These are phyloP conservation scores for Kazachstania psychrophila DNA, from an alignment of 805 yeast species.

Conservation along the genomic window DNA sequence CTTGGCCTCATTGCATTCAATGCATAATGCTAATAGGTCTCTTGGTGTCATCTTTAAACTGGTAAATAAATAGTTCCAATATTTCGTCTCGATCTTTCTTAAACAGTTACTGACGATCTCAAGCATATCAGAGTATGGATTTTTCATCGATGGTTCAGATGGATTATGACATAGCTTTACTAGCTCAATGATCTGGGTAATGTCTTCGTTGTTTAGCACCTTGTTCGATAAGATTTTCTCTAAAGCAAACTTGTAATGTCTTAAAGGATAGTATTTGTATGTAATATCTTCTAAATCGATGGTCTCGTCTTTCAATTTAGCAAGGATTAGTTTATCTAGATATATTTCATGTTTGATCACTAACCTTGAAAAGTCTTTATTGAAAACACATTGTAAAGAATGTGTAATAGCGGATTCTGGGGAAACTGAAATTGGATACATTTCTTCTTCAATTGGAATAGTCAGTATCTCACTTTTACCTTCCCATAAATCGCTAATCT, in stretches of 20 bases:
- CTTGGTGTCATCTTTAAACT: slow-evolving; percentile 25
- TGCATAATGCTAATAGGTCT: slow-evolving; percentile 23
- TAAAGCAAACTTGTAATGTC: slow-evolving; percentile 28
- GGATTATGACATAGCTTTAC: slow-evolving; percentile 16
- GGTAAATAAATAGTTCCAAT: slow-evolving; percentile 25
- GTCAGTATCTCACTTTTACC: slow-evolving; percentile 9
- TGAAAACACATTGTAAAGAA: slow-evolving; percentile 21
- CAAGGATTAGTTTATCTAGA: slow-evolving; percentile 23
- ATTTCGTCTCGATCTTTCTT: slow-evolving; percentile 28
- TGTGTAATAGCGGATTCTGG: slow-evolving; percentile 25
- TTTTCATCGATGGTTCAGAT: slow-evolving; percentile 3
- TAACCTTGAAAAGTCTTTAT: slow-evolving; percentile 12
- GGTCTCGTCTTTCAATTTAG: slow-evolving; percentile 9
- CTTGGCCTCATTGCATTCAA: slow-evolving; percentile 26
- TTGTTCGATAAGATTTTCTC: slow-evolving; percentile 27
- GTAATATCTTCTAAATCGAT: slow-evolving; percentile 15
- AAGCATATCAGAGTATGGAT: slow-evolving; percentile 15
- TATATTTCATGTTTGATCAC: slow-evolving; percentile 22
- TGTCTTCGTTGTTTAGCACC: slow-evolving; percentile 18
- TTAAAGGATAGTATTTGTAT: slow-evolving; percentile 15
- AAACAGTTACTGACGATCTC: slow-evolving; percentile 30
- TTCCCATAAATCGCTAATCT: slow-evolving; percentile 21
- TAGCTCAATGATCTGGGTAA: slow-evolving; percentile 18
- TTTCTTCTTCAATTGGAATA: slow-evolving; percentile 20
- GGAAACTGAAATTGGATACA: slow-evolving; percentile 22